Evolutionary conservation across 192 early-diverging fungal species (phyloP), one percentile per base, ranked within the genome.

Genomic region (Umbelopsis ramanniana): DNA sequence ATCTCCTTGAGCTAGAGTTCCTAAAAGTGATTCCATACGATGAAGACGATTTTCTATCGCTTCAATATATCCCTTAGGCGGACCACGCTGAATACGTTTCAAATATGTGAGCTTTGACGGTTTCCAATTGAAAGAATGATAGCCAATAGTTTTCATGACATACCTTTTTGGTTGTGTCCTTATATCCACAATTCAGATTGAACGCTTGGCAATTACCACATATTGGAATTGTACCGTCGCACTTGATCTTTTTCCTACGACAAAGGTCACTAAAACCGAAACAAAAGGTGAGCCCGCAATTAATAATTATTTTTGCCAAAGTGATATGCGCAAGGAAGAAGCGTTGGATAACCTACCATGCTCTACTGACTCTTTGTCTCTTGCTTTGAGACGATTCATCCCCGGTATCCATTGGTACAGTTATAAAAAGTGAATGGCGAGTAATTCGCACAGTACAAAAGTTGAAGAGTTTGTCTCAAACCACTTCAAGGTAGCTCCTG

Each of bases 11-110:
- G 89, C 83, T 0, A 91, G 76, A n/a, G 79, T 82, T 21, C 78
- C 80, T 14, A 95, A 77, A 15, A 93, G 79, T 37, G 79, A 81
- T 70, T 95, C 93, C 73, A 92, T 83, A 46, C 87, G 80, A 72
- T 89, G 88, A 45, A 95, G 79, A 71, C 91, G 81, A 70, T 83
- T 88, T 69, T 95, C 93, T 12, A 95, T 89, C 9, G 88, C 90
- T 53, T 94, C 93, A n/a, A 95, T 94, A 71, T 95, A 95, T 23
- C 93, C 93, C 72, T 93, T 93, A 14, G 92, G 91, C 19, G 93
- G 93, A 6, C 93, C 93, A 48, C 93, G 85, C 81, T 95, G 68
- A 21, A 46, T n/a, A 63, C 9, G 7, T 29, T 35, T 15, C 21
- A 70, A 68, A 17, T 40, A 22, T 52, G 22, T n/a, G 45, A 45